Evolutionary conservation across 2,329 filamentous ascomycete species (phyloP).

Genomic region (Tolypocladium nubicola): DNA sequence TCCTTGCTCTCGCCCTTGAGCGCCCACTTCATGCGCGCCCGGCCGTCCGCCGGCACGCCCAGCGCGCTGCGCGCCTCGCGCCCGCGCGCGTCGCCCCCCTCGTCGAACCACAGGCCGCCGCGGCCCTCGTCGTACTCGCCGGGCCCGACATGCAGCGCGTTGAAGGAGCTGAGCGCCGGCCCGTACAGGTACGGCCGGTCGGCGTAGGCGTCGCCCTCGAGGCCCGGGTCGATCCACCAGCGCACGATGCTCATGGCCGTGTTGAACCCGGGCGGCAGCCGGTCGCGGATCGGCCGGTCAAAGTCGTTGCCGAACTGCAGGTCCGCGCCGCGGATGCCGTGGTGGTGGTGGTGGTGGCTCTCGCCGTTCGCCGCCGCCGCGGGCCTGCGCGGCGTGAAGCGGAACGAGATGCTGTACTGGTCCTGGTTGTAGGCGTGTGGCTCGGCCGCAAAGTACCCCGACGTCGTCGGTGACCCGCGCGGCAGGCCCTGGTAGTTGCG

Average conservation of each 20-base stretch:
- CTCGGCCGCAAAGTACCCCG: constrained; percentile 65
- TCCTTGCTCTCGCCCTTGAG: constrained; percentile 36
- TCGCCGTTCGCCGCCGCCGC: constrained; percentile 1
- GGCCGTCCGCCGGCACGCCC: constrained; percentile 41
- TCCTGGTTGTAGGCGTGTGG: constrained; percentile 58
- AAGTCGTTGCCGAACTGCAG: constrained; percentile 95
- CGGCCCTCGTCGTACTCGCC: constrained; percentile 33
- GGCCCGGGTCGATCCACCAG: constrained; percentile 82
- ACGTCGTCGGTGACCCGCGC: constrained; percentile 53
- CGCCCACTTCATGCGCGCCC: constrained; percentile 50
- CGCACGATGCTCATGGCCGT: constrained; percentile 77
- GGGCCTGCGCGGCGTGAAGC: constrained; percentile 58
- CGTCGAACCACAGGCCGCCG: constrained; percentile 48
- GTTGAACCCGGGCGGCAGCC: constrained; percentile 75
- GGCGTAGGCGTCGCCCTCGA: constrained; percentile 83
- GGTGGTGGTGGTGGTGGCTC: no score
- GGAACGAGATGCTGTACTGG: constrained; percentile 76
- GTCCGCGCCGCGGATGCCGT: constrained; percentile 55
- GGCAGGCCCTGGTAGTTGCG: constrained; percentile 62
- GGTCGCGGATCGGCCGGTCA: constrained; percentile 77
- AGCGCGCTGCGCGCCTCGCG: constrained; percentile 30
- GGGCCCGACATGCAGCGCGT: constrained; percentile 58
- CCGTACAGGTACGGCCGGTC: constrained; percentile 83
- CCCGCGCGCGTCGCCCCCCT: constrained; percentile 53
- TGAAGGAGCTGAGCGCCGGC: constrained; percentile 69